Evolutionary conservation across 768 basidiomycete species (phyloP), one percentile per base, ranked within the genome.

Genomic region (Fibroporia radiculosa): DNA sequence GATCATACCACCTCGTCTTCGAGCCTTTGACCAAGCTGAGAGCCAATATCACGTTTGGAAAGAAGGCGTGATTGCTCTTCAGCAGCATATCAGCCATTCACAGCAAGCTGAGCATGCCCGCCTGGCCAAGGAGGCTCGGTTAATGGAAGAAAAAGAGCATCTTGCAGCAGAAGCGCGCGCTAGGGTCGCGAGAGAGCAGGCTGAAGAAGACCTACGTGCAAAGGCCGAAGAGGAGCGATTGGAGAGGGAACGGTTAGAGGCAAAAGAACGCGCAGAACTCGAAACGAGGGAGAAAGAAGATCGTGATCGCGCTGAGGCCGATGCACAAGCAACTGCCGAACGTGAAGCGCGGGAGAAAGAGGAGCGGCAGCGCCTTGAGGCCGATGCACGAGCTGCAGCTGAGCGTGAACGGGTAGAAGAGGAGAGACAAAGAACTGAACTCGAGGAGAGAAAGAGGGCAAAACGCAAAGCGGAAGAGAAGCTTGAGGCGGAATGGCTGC

Each of bases 21-120:
- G 70, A 44, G 66, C 68, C 6, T 65, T 77, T 13, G 72, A 80
- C 52, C 74, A 79, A 48, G 63, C 70, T 0, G 76, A 80, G 49
- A 48, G 67, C 14, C 69, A 66, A 32, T 62, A 77, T 38, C 68
- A 61, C 28, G 58, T 63, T 1, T 84, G 78, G 75, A 58, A 66
- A 31, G 70, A 76, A 45, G 66, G 48, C 37, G 51, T 59, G 4
- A 44, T 46, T 1, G 32, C 47, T 22, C 42, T 69, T 16, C 59
- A 66, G 46, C 48, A 67, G 20, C 63, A 65, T 16, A 47, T 65
- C 28, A 66, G 61, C 20, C 68, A 71, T 24, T 68, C 72, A 2
- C 63, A 68, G 42, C 63, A 60, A n/a, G 56, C 57, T 2, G 78
- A 77, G 44, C 60, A 59, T 3, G 51, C 63, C 38, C 66, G 72